A percentile compares a stretch with the other conserved stretches of the same genome.
Evolutionary conservation across 345 rosid genomes (phyloP).

Genomic region (Stellera chamaejasme): DNA sequence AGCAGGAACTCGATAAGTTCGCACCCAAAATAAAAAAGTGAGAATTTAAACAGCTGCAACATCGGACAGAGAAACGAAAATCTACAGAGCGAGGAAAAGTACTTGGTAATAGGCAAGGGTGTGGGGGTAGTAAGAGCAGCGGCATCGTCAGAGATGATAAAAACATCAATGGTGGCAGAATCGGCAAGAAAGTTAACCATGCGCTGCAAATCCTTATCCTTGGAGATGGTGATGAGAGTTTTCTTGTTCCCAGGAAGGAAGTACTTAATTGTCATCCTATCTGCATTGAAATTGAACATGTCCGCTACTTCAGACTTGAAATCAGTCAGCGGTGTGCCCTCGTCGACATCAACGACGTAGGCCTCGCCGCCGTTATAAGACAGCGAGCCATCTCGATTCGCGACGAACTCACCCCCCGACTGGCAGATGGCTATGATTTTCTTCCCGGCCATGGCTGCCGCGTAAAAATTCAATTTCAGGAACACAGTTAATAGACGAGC

Average conservation of each 20-base stretch:
- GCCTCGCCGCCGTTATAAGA: constrained; percentile 80
- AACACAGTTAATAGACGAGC: too few relatives aligned
- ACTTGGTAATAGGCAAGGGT: constrained; percentile 70
- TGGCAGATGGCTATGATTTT: constrained; percentile 92
- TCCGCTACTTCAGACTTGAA: constrained; percentile 80
- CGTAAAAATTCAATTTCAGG: too few relatives aligned
- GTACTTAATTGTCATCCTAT: constrained; percentile 62
- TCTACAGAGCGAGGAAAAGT: constrained; percentile 12
- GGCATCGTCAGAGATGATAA: constrained; percentile 47
- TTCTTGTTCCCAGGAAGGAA: constrained; percentile 85
- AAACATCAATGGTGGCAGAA: constrained; percentile 57
- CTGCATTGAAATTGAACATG: constrained; percentile 46
- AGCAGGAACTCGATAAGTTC: constrained; percentile 13
- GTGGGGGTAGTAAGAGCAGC: constrained; percentile 40
- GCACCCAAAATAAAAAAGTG: not conserved
- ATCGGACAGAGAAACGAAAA: constrained; percentile 4
- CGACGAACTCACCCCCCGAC: constrained; percentile 80
- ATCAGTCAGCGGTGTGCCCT: constrained; percentile 44
- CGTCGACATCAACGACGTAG: constrained; percentile 67
- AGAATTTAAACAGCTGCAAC: constrained; percentile 6
- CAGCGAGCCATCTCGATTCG: constrained; percentile 55
- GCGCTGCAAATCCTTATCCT: constrained; percentile 81
- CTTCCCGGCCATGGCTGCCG: constrained; percentile 57
- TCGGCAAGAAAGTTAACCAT: constrained; percentile 73
- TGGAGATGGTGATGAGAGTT: constrained; percentile 83